Evolutionary conservation across 768 basidiomycete genomes (phyloP).

Genomic region (Trametes punicea): DNA sequence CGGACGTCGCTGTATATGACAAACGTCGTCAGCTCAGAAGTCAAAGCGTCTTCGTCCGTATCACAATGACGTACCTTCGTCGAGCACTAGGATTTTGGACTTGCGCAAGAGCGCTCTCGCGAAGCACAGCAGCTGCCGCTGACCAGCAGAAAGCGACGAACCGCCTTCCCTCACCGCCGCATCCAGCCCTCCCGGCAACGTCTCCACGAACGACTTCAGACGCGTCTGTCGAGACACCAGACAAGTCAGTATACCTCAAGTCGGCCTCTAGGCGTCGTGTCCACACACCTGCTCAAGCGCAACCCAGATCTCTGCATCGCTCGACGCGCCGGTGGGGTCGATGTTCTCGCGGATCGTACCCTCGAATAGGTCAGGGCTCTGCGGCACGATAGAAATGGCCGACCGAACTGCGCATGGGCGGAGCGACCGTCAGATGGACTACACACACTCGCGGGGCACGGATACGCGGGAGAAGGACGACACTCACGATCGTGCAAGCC

Average conservation of each 20-base stretch:
- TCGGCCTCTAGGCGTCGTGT: neutral
- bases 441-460: neutral
- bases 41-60: neutral
- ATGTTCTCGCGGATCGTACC: conserved; percentile 77
- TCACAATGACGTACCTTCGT: conserved; percentile 59
- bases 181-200: conserved; percentile 64
- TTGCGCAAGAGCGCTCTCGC: conserved; percentile 80
- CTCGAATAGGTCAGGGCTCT: conserved; percentile 52
- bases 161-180: conserved; percentile 76
- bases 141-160: conserved; percentile 78
- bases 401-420: conserved; percentile 53
- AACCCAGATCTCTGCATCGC: conserved; percentile 83
- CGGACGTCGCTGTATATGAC: conserved; percentile 63
- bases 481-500: conserved; percentile 68
- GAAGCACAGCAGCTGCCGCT: conserved; percentile 86
- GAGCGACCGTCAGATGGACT: neutral
- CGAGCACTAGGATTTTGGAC: conserved; percentile 88
- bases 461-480: neutral
- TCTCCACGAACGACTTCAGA: conserved; percentile 66
- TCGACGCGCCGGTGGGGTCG: conserved; percentile 73
- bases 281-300: conserved; percentile 68
- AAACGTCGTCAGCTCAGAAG: neutral
- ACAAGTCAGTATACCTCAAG: neutral
- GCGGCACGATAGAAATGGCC: conserved; percentile 82
- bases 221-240: conserved; percentile 44